Evolutionary conservation across 345 rosid genomes (phyloP).

Genomic region (Salix koriyanagi): DNA sequence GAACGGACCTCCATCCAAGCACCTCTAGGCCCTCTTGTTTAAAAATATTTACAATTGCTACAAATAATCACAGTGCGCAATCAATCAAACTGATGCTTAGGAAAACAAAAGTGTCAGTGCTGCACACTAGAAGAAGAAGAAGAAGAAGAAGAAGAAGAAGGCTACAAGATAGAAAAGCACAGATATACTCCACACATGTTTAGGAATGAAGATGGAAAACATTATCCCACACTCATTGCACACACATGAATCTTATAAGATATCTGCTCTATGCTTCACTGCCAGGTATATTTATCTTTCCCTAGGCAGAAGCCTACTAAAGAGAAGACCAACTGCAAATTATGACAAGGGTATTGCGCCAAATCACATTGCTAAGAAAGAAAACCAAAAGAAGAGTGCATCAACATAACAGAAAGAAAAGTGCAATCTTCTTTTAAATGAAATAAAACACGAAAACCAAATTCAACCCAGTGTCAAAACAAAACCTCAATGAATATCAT

Average conservation of each 20-base stretch:
- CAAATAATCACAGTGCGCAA: conserved; percentile 20
- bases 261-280: background rate
- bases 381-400: background rate
- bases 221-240: background rate
- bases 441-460: background rate
- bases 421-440: background rate
- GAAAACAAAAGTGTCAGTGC: background rate
- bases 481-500: background rate
- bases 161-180: background rate
- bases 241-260: background rate
- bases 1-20: conserved; percentile 97
- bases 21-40: conserved; percentile 92
- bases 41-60: conserved; percentile 72
- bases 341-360: background rate
- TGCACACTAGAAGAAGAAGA: background rate
- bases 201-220: background rate
- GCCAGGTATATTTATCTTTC: background rate
- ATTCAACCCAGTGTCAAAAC: background rate
- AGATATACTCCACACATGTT: background rate
- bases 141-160: background rate
- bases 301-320: background rate
- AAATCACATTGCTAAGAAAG: background rate
- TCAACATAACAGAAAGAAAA: background rate
- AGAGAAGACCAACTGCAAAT: background rate
- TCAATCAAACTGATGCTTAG: conserved; percentile 23